These are phyloP conservation scores for Panus rudis DNA, from an alignment of 768 basidiomycete species.

Conservation along the genomic window DNA sequence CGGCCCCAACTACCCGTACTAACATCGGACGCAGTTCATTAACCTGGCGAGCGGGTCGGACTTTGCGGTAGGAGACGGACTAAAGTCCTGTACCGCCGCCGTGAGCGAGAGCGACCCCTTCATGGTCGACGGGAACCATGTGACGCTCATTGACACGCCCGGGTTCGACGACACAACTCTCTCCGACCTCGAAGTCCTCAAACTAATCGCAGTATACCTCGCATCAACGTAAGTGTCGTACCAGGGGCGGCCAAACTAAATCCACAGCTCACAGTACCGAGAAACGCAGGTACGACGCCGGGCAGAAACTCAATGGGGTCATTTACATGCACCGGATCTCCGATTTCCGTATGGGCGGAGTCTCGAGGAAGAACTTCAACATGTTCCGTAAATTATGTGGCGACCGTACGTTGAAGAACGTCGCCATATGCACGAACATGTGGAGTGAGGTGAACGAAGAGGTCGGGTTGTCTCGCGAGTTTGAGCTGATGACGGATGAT, in stretches of 20 bases:
- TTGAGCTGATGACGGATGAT: constrained; percentile 32
- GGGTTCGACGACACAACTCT: constrained; percentile 49
- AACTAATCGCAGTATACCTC: constrained; percentile 10
- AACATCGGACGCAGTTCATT: constrained; percentile 36
- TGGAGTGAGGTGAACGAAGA: constrained; percentile 38
- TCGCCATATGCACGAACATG: constrained; percentile 48
- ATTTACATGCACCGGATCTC: constrained; percentile 22
- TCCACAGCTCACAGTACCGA: constrained; percentile 12
- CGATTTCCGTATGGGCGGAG: constrained; percentile 16
- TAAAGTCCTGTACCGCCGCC: constrained; percentile 44
- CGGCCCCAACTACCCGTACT: not conserved
- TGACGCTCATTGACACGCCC: constrained; percentile 52
- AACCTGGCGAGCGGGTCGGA: constrained; percentile 44
- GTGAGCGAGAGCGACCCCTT: constrained; percentile 40
- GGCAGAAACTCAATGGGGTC: constrained; percentile 14
- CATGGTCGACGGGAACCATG: constrained; percentile 31
- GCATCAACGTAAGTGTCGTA: constrained; percentile 5
- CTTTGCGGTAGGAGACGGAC: constrained; percentile 36
- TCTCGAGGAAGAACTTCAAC: constrained; percentile 11
- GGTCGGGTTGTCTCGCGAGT: constrained; percentile 35
- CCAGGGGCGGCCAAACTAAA: not conserved
- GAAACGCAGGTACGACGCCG: constrained; percentile 11
- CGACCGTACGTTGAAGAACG: constrained; percentile 27
- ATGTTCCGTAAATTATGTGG: constrained; percentile 21
- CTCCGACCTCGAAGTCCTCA: constrained; percentile 14